Base-by-base conservation (phyloP, 495 filamentous ascomycete species). In the Penicillium waksmanii region DNA sequence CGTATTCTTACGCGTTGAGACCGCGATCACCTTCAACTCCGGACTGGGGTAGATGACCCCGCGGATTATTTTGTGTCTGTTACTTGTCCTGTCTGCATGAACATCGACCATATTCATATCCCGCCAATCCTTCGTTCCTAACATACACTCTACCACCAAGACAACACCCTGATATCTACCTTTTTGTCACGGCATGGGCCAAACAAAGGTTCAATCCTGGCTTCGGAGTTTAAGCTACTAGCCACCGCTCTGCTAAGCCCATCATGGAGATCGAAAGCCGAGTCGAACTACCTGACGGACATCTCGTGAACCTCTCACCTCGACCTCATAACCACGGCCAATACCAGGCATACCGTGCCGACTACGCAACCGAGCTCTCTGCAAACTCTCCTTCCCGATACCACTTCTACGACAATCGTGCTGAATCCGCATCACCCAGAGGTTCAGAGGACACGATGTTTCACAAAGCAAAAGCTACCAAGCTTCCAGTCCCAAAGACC, bases 281-380 rank as follows among this genome's bases (percentile, higher is more conserved):
- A 48, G 60, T 76, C 43, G 62, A 72, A 56, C 55, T 73, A 42
- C 67, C 73, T 12, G 69, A 72, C 46, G 67, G 72, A 59, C 72
- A 75, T 55, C 56, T 73, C n/a, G 64, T 76, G 43, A 73, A 73
- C 43, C 67, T 75, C 15, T 68, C 71, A 25, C 64, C 69, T 50
- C 73, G 72, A 55, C 57, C 61, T 31, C 63, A 56, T 43, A 56
- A 59, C 4, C 34, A 55, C 15, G 40, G 43, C 31, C 46, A 61
- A 25, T 71, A 71, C 52, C 51, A 63, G 56, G 65, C 69, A 46
- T 66, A 70, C 47, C 60, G 65, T 55, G 67, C 43, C n/a, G 48
- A 66, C 3, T 70, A 66, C 38, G 17, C 62, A 2, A 63, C 56
- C 10, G 62, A 66, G 47, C 49, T 58, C 11, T 62, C 58, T 2